Conservation (phyloP, 2,329 filamentous ascomycete species). For the Rhytidhysteron rufulum region DNA sequence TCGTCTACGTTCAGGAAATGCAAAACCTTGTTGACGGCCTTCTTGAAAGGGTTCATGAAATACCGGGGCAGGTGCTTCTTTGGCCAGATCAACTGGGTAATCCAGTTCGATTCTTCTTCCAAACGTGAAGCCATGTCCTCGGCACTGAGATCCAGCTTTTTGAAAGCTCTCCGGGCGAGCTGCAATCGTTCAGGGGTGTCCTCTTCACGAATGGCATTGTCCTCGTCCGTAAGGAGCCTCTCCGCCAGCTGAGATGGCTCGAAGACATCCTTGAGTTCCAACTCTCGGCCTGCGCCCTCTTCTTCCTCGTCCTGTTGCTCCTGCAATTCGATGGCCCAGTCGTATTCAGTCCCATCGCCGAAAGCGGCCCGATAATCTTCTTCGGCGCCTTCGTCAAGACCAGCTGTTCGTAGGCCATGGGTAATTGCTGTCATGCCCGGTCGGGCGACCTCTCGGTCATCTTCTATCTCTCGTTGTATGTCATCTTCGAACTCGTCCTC, state of each 20-base stretch:
- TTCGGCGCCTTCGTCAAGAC: conserved; percentile 85
- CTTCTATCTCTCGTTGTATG: conserved; percentile 74
- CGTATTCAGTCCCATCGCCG: conserved; percentile 91
- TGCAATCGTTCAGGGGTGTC: conserved; percentile 96
- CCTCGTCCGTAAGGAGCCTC: conserved; percentile 91
- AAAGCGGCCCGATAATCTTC: conserved; percentile 97
- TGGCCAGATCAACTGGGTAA: conserved; percentile 82
- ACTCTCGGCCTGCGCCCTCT: conserved; percentile 72
- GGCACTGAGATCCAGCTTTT: conserved; percentile 71
- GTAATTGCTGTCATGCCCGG: conserved; percentile 67
- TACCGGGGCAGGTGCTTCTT: conserved; percentile 74
- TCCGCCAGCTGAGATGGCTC: conserved; percentile 93
- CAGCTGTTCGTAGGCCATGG: conserved; percentile 72
- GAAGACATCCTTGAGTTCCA: conserved; percentile 96
- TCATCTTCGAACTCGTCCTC: conserved; percentile 80
- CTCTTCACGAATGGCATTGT: conserved; percentile 81
- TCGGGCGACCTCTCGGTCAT: conserved; percentile 76
- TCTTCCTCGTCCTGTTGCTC: conserved; percentile 77
- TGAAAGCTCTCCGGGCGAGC: conserved; percentile 83
- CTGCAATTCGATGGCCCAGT: conserved; percentile 88
- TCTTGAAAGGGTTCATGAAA: conserved; percentile 77
- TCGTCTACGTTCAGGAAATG: conserved; percentile 94
- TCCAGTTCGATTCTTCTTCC: conserved; percentile 87
- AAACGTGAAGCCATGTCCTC: conserved; percentile 63
- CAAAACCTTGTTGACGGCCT: conserved; percentile 84